Base-by-base conservation (phyloP, 148 eudicot species). In the Heliamphora exappendiculata region DNA sequence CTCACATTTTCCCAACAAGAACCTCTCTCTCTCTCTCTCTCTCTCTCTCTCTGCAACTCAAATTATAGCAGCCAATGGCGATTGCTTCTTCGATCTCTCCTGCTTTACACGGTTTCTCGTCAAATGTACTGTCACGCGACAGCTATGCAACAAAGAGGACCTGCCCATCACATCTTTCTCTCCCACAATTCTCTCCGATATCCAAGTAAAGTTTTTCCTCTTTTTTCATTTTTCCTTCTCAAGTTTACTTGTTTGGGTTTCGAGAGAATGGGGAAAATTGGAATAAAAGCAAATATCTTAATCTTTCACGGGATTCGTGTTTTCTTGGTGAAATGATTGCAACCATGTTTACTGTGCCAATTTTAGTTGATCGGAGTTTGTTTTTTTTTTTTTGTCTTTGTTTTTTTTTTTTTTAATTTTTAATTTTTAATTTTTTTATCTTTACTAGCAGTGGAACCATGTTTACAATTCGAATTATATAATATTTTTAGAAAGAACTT, bases 41-140 rank as follows among this genome's bases (percentile, higher is more conserved):
- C n/a, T 13, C 65, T 59, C 37, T 60, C 2, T 12, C 20, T 26
- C 65, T 28, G 63, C 63, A 26, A 39, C 49, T 66, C 31, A n/a
- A 41, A 19, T 20, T n/a, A 66, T 22, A n/a, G 47, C 44, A 63
- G 67, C 31, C 67, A 79, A 79, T 79, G 81, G 81, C 70, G 45
- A 60, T 78, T 64, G 57, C 75, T 12, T 34, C 73, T 66, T 67
- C 74, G n/a, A 74, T 79, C 12, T 54, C 73, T 67, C 36, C 45
- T 36, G 42, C 78, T 42, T 42, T 68, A 1, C 57, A 12, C 24
- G 42, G 45, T 44, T 17, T 50, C 76, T 37, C 63, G 31, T 34
- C 67, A 31, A 72, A 42, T 31, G 12, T 53, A 6, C 28, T 14
- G 9, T 22, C 75, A 12, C 44, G 70, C 36, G 67, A 79, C 26